Base-by-base conservation (phyloP, 805 yeast genomes). In the Wickerhamomyces kurtzmanii region DNA sequence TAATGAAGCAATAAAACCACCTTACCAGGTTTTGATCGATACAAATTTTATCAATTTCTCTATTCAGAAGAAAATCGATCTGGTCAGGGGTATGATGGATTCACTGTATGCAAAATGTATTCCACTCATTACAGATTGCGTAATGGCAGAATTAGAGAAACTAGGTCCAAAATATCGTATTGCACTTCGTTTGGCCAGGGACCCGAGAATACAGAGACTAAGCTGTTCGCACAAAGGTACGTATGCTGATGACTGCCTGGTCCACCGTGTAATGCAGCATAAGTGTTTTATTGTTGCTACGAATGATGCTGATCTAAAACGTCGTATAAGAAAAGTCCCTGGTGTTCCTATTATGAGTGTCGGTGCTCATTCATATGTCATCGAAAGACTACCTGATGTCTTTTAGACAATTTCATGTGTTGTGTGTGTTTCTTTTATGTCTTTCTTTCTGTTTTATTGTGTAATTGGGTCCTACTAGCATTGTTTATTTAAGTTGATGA, bases 321-420 rank as follows among this genome's bases (percentile, higher is more conserved):
- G 96, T 47, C 71, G 98, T 54, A 71, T 91, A 18, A 72, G 98
- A 59, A 91, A 91, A 55, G 85, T 91, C 16, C 98, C 98, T 2
- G 98, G 98, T 45, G 82, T 91, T 36, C 98, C 98, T 9, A 63
- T 91, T 20, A 75, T 91, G 93, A 84, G 95, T 57, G 98, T 91
- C 6, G 98, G 97, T 20, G 81, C 81, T 3, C 94, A 85, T 52
- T 63, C 86, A 2, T 91, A 89, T 51, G 95, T 83, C 20, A 78
- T 91, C 40, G 98, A 91, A 55, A 73, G 96, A 52, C 68, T 91
- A 33, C 98, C 98, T 2, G 96, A 87, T 53, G 95, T 82, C n/a
- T 81, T 81, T 47, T 81, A 49, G 39, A 24, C 9, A 17, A 8
- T 12, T n/a, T 8, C 8, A n/a, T n/a, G n/a, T n/a, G n/a, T n/a